A percentile compares a stretch with the other conserved stretches of the same genome.
Evolutionary conservation across 2,329 filamentous ascomycete genomes (phyloP).

Genomic region (Clonostachys rhizophaga): DNA sequence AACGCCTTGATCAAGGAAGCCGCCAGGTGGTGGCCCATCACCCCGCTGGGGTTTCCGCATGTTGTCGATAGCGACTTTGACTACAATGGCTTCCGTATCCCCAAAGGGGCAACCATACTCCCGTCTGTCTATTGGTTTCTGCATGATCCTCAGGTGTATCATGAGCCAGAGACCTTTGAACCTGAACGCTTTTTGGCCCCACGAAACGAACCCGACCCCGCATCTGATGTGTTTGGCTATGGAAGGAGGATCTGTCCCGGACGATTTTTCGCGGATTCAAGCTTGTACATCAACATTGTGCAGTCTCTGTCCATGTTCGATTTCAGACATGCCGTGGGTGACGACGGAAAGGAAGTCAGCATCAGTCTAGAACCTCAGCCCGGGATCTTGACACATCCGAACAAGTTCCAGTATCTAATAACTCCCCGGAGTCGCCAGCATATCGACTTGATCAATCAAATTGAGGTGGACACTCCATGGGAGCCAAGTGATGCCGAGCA

Average conservation of each 20-base stretch:
- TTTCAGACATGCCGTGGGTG: constrained; percentile 15
- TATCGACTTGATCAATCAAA: not conserved
- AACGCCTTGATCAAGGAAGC: constrained; percentile 37
- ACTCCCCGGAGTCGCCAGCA: constrained; percentile 1
- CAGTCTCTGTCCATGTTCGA: constrained; percentile 38
- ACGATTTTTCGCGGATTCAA: constrained; percentile 14
- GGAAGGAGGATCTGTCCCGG: constrained; percentile 23
- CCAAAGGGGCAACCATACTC: constrained; percentile 33
- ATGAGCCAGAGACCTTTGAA: constrained; percentile 21
- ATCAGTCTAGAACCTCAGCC: constrained; percentile 2
- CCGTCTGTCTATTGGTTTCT: constrained; percentile 28
- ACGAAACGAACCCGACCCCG: constrained; percentile 14
- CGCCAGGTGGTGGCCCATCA: constrained; percentile 38
- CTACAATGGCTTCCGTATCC: constrained; percentile 33
- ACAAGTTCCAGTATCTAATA: not conserved
- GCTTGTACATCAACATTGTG: constrained; percentile 21
- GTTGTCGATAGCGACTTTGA: constrained; percentile 25
- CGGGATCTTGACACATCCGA: constrained; percentile 2
- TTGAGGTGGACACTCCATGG: constrained; percentile 1
- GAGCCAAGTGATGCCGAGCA: constrained; percentile 1
- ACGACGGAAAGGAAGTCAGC: constrained; percentile 1
- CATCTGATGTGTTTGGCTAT: constrained; percentile 17
- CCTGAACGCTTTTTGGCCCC: constrained; percentile 17
- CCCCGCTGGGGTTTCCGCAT: constrained; percentile 27
- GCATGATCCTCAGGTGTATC: constrained; percentile 32